Base-by-base conservation (phyloP, 2,329 filamentous ascomycete genomes). In the Colletotrichum endophyticum region DNA sequence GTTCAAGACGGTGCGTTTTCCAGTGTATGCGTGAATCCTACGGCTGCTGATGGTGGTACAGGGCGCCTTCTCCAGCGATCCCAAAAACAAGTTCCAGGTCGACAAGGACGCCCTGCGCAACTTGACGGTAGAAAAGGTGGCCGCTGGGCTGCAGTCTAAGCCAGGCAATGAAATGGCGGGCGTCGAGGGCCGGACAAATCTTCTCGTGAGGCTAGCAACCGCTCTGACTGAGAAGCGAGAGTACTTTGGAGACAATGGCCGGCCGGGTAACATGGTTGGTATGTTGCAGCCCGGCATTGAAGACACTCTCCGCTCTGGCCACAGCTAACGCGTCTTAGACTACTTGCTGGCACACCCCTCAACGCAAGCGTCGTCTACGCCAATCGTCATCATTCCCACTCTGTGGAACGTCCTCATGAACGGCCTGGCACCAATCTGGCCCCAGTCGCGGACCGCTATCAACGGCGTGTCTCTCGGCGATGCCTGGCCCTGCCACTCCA, bases 261-360 rank as follows among this genome's bases (percentile, higher is more conserved):
- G 97, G 74, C 97, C 97, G 13, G 97, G 97, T 80, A 98, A 98
- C 84, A 96, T 99, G 93, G 92, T 99, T 78, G 95, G 95, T 97
- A 89, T 80, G 91, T 84, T 22, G 8, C 30, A 63, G 28, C 28
- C 30, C 32, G 12, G 4, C 28, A 34, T 25, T 11, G 19, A 32
- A 63, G 59, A 28, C 36, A 22, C 30, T 16, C n/a, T 7, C 27
- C 34, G 28, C 32, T 25, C n/a, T 39, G 56, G 34, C 39, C 19
- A 64, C 49, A 57, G 72, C 81, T 84, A 70, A 83, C 79, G 9
- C 2, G 7, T 28, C 13, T 19, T n/a, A 96, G 96, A 99, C 84
- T 96, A 98, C 83, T 92, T 99, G n/a, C 91, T 99, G 53, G 94
- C 95, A 5, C 97, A 99, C 82, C 95, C 96, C 2, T 94, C 95